A percentile compares a stretch with the other conserved stretches of the same genome.
Conservation (phyloP, 1,284 basidiomycete genomes). For the Fistulina hepatica region DNA sequence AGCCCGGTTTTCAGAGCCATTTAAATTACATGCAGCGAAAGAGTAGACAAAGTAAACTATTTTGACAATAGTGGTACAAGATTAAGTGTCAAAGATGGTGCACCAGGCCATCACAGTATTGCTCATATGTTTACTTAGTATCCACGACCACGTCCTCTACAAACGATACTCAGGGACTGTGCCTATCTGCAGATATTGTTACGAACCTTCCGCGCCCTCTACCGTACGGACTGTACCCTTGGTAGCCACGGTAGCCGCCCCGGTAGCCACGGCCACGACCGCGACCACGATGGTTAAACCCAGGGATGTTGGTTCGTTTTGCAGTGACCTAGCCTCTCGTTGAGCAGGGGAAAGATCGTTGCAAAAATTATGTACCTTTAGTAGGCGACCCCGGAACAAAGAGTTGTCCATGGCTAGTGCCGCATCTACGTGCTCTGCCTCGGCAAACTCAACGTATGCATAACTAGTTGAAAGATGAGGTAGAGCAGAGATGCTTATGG, state of each 20-base stretch:
- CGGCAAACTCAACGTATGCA: conserved; percentile 98
- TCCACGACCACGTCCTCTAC: conserved; percentile 62
- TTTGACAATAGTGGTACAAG: conserved; percentile 1
- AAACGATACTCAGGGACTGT: conserved; percentile 6
- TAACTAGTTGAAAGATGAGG: conserved; percentile 43
- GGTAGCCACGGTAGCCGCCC: conserved; percentile 54
- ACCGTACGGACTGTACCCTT: conserved; percentile 70
- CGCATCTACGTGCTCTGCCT: conserved; percentile 86
- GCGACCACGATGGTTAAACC: conserved; percentile 76
- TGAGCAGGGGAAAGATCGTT: neutral
- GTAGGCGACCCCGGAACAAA: conserved; percentile 84
- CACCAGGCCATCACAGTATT: conserved; percentile 5
- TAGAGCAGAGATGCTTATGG: conserved; percentile 2
- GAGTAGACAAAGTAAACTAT: neutral
- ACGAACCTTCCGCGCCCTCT: conserved; percentile 70
- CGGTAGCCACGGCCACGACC: conserved; percentile 57
- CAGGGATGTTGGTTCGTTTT: conserved; percentile 90
- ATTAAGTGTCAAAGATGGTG: neutral
- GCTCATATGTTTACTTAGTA: conserved; percentile 29
- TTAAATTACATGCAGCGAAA: neutral
- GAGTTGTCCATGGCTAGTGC: conserved; percentile 95
- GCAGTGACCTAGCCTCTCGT: conserved; percentile 58
- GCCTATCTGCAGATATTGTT: conserved; percentile 7
- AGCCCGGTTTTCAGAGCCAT: too few relatives aligned
- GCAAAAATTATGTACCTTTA: conserved; percentile 52